These are phyloP conservation scores for Metschnikowia lochheadii DNA, from an alignment of 805 yeast species.

Conservation along the genomic window DNA sequence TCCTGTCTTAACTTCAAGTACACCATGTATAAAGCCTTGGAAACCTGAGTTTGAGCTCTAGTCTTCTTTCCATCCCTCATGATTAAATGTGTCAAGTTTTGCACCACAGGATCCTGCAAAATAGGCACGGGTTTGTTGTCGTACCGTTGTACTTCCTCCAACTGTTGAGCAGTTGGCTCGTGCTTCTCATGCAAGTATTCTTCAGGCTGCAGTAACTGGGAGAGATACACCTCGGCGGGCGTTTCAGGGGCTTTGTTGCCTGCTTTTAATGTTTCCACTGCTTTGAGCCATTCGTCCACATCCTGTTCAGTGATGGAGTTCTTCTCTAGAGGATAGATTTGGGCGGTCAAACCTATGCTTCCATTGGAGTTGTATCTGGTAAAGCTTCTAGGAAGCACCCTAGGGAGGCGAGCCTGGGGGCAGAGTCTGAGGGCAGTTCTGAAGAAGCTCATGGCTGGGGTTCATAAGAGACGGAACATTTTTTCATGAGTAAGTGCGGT, in stretches of 20 bases:
- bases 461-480: background rate
- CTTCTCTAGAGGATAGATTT: slow-evolving; percentile 36
- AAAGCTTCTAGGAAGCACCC: background rate
- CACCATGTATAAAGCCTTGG: slow-evolving; percentile 75
- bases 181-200: slow-evolving; percentile 34
- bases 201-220: slow-evolving; percentile 37
- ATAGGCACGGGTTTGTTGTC: slow-evolving; percentile 55
- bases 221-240: slow-evolving; percentile 35
- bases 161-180: slow-evolving; percentile 63
- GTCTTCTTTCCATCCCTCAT: slow-evolving; percentile 92
- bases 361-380: slow-evolving; percentile 7
- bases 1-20: slow-evolving; percentile 69
- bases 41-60: slow-evolving; percentile 66
- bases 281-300: slow-evolving; percentile 45
- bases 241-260: slow-evolving; percentile 32
- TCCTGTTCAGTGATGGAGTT: slow-evolving; percentile 36
- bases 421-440: slow-evolving; percentile 8
- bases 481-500: slow-evolving; percentile 3
- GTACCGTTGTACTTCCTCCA: slow-evolving; percentile 49
- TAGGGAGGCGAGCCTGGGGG: slow-evolving; percentile 1
- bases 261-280: slow-evolving; percentile 37
- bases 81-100: slow-evolving; percentile 76
- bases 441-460: slow-evolving; percentile 11
- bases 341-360: slow-evolving; percentile 26
- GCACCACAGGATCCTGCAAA: slow-evolving; percentile 63